Base-by-base conservation (phyloP, 306 rosid genomes). In the Trifolium dubium region DNA sequence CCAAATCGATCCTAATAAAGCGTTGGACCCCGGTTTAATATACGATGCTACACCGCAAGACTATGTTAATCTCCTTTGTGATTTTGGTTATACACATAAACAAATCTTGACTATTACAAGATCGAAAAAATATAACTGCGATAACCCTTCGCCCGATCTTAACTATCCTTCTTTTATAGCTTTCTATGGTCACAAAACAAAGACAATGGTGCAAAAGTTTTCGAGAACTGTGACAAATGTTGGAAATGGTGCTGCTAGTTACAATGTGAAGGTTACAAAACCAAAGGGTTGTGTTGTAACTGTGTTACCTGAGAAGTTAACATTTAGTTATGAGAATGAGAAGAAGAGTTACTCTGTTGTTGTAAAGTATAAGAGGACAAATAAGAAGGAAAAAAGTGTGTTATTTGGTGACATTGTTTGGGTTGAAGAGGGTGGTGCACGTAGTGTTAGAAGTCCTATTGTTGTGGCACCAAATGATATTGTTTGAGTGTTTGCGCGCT, bases 111-210 rank as follows among this genome's bases (percentile, higher is more conserved):
- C 82, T 8, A 78, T 87, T 28, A 83, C 90, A 6, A 80, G 90
- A 66, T 87, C 87, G 8, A 56, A 30, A 0, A 56, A 71, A 3
- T 86, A 83, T 43, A 72, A 40, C 0, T 87, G 89, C 68, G 75
- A 72, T 3, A 69, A 77, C 14, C 79, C 86, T 2, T 79, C 85
- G 5, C 40, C 41, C 19, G 87, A 85, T 76, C 79, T 85, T 40
- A 87, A 89, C 65, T 80, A 85, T 51, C 94, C 91, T 15, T 87
- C 94, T 0, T 85, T 89, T 72, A 76, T 87, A 3, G 74, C 69
- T 2, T 72, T 75, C 18, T 81, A 80, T 9, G 41, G 63, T 2
- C 67, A 77, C 37, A 32, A 61, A 56, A 72, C 72, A 32, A 77
- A 19, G 2, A 49, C 47, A 3, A 34, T 31, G 3, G 73, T 75